Evolutionary conservation across 176 grass and related monocot genomes (phyloP).

Genomic region (Triticum monococcum): DNA sequence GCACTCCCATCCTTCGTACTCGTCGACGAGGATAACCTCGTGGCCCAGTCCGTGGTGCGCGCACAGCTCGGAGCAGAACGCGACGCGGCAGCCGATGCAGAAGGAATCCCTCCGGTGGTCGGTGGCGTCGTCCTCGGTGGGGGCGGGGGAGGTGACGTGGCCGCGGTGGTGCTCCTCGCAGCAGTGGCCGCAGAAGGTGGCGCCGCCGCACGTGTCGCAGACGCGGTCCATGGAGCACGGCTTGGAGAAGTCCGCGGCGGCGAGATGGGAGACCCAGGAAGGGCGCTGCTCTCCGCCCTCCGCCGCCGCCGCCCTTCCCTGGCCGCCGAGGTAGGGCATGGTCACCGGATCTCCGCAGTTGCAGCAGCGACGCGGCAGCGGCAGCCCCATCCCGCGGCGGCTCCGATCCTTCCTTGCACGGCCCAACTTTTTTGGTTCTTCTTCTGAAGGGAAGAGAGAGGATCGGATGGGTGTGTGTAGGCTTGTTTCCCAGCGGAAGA

Average conservation of each 20-base stretch:
- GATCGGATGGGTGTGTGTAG: no score
- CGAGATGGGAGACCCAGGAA: neutral
- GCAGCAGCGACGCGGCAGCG: neutral
- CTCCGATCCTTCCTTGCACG: no score
- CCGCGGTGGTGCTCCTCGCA: conserved; percentile 4
- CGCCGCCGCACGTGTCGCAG: neutral
- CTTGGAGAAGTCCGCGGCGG: neutral
- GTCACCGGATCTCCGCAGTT: neutral
- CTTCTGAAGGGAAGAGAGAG: no score
- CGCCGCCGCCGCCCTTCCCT: neutral
- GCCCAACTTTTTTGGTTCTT: no score
- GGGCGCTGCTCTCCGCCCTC: neutral
- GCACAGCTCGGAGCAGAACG: conserved; percentile 17
- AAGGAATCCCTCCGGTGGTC: neutral
- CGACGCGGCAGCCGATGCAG: conserved; percentile 3
- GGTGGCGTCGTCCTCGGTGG: neutral
- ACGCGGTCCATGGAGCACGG: neutral
- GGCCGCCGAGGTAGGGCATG: neutral
- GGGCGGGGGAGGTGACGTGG: neutral
- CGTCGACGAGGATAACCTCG: neutral
- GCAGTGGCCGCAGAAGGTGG: conserved; percentile 20
- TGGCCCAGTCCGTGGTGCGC: neutral
- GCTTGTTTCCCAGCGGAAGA: no score
- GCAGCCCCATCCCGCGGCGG: neutral
- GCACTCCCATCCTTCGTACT: neutral